These are phyloP conservation scores for Auxenochlorella pyrenoidosa DNA, from an alignment of 139 green algal species.

Conservation along the genomic window DNA sequence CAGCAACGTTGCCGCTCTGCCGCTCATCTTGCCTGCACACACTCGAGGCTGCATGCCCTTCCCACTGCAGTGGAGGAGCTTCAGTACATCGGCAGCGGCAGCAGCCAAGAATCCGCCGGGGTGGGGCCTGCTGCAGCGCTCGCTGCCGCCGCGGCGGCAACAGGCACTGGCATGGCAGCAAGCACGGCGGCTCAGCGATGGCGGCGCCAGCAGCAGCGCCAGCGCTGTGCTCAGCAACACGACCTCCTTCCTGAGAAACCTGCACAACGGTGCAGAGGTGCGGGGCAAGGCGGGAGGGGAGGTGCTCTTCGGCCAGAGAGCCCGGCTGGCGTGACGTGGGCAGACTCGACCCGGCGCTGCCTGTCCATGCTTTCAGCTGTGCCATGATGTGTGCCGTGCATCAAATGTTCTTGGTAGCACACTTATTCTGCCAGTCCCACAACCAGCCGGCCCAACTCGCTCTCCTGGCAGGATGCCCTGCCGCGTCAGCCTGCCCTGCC, in stretches of 20 bases:
- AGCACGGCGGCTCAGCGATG: neutral
- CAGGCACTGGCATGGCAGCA: neutral
- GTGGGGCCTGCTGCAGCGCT: neutral
- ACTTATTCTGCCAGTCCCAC: too few species aligned
- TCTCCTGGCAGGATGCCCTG: too few species aligned
- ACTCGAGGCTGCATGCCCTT: too few species aligned
- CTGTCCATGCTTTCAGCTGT: too few species aligned
- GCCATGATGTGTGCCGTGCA: too few species aligned
- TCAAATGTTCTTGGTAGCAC: too few species aligned
- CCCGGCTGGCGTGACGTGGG: too few species aligned
- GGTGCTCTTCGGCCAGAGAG: neutral
- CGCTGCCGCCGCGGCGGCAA: neutral
- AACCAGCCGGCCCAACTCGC: too few species aligned
- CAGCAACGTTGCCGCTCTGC: too few species aligned
- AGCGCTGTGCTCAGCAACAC: conserved; percentile 46
- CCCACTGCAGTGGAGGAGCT: neutral
- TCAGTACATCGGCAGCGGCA: neutral
- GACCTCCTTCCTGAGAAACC: conserved; percentile 51
- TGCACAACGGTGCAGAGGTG: conserved; percentile 60
- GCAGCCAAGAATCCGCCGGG: neutral
- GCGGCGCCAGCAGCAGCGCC: neutral
- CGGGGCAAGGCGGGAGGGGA: neutral
- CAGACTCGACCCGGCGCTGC: too few species aligned
- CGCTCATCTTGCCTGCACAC: neutral
- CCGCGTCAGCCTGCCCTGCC: too few species aligned